Evolutionary conservation across 306 rosid species (phyloP).

Genomic region (Quercus glauca): DNA sequence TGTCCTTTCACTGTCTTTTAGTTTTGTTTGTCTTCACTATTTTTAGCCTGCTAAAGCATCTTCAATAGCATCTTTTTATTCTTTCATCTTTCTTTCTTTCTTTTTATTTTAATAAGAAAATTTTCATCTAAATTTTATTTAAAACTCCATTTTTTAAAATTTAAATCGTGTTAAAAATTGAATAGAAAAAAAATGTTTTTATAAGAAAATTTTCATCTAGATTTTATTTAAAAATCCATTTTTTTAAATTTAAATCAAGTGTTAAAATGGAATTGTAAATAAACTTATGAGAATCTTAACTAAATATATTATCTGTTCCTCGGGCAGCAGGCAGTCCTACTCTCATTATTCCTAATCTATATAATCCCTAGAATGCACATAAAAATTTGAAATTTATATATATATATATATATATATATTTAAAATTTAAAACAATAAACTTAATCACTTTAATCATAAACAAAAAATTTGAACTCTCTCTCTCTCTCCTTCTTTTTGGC

Average conservation of each 20-base stretch:
- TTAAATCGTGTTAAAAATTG: no score
- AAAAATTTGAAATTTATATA: conserved; percentile 8
- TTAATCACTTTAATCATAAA: neutral
- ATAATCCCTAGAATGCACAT: conserved; percentile 26
- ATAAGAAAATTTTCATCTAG: no score
- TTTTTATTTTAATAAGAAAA: no score
- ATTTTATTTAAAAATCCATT: no score
- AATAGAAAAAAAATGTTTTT: no score
- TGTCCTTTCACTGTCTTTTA: neutral
- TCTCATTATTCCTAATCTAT: conserved; percentile 10
- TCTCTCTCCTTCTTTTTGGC: neutral
- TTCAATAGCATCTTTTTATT: neutral
- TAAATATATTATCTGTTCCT: conserved; percentile 32
- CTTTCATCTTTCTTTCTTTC: no score
- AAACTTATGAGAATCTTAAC: conserved; percentile 43
- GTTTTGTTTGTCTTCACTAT: neutral
- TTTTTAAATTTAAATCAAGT: no score
- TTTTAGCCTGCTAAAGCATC: neutral
- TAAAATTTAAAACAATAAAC: neutral
- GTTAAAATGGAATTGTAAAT: neutral
- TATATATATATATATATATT: no score
- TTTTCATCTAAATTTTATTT: no score
- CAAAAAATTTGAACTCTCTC: neutral
- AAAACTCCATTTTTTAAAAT: no score
- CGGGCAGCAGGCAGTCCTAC: conserved; percentile 23